phyloP scores from a whole-genome alignment of 176 grass and related monocot species.

The Alopecurus myosuroides region DNA sequence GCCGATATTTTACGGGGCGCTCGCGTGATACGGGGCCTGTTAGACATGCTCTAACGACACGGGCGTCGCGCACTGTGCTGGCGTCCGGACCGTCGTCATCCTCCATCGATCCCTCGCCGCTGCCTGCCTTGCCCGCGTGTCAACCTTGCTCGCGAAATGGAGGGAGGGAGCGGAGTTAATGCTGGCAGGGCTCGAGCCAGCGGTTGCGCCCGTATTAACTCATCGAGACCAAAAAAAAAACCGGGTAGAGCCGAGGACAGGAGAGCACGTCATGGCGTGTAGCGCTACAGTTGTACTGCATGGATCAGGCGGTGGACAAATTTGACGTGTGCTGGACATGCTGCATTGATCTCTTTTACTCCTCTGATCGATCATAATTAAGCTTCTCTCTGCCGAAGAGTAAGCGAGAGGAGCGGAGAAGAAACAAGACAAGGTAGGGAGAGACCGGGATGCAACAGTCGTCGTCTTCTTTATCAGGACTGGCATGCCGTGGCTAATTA shows the following conservation, averaged over 20 bases:
- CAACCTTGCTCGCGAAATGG: conserved; percentile 18
- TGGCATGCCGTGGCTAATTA: not conserved
- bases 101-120: not conserved
- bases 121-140: not conserved
- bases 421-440: not conserved
- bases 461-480: conserved; percentile 15
- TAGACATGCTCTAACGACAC: too few species aligned
- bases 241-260: not conserved
- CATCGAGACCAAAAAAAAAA: not conserved
- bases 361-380: not conserved
- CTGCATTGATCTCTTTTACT: not conserved
- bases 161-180: not conserved
- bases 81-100: not conserved
- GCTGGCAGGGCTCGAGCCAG: not conserved
- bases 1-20: too few species aligned
- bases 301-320: not conserved
- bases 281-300: not conserved
- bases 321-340: not conserved
- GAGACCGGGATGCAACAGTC: conserved; percentile 28
- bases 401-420: not conserved
- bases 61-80: not conserved
- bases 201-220: conserved; percentile 20
- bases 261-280: not conserved
- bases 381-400: too few species aligned
- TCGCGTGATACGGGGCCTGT: too few species aligned